Conservation (phyloP, 768 basidiomycete genomes). For the Leucosporidium yakuticum region DNA sequence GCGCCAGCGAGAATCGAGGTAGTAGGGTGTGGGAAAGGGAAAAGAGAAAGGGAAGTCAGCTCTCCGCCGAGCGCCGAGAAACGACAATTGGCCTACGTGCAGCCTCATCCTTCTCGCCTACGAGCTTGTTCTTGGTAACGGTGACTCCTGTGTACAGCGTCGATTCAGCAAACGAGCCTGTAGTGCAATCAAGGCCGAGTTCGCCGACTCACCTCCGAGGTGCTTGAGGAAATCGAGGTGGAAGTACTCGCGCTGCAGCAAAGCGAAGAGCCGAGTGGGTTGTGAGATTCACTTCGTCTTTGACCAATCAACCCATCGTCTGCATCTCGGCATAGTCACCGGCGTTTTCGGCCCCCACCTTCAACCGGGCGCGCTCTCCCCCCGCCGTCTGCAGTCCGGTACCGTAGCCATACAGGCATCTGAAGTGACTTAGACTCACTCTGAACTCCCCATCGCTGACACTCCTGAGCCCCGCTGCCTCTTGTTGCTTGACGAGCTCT, state of each 20-base stretch:
- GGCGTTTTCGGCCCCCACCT: background rate
- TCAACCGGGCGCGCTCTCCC: too few species aligned
- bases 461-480: slow-evolving; percentile 26
- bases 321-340: background rate
- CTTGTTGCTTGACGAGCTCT: slow-evolving; percentile 34
- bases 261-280: too few species aligned
- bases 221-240: slow-evolving; percentile 15
- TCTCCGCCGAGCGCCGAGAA: slow-evolving; percentile 10
- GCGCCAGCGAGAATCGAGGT: too few species aligned
- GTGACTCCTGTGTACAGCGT: slow-evolving; percentile 18
- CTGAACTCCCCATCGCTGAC: slow-evolving; percentile 37
- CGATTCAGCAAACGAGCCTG: slow-evolving; percentile 1
- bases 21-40: background rate
- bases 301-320: background rate
- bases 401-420: too few species aligned
- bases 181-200: too few species aligned
- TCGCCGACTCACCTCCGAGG: background rate
- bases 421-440: too few species aligned
- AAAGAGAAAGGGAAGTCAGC: too few species aligned
- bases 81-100: slow-evolving; percentile 31
- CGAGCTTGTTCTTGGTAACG: slow-evolving; percentile 37
- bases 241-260: slow-evolving; percentile 31
- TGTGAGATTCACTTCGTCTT: background rate
- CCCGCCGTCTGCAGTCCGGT: too few species aligned
- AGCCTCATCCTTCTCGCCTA: slow-evolving; percentile 30